Base-by-base conservation (phyloP, 345 rosid genomes). In the Citrus hindsii region DNA sequence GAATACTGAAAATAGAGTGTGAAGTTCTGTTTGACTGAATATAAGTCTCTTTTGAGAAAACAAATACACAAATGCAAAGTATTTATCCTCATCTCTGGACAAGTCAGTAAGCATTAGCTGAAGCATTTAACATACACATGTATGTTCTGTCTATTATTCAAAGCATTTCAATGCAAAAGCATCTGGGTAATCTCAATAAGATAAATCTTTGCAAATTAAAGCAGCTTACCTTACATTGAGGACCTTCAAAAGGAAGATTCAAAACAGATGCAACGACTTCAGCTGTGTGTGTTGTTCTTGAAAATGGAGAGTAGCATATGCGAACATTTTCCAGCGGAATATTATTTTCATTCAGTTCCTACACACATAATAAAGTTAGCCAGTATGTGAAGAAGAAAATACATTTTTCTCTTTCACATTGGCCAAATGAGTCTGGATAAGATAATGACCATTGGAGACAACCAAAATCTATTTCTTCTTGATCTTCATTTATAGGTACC, bases 251-350 rank as follows among this genome's bases (percentile, higher is more conserved):
- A 3, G 93, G 91, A 75, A 96, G 59, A 77, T 85, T 85, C 84
- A 96, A 77, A 74, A 85, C 90, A 35, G 93, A 90, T 16, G 94
- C 92, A 68, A 84, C 95, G 65, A 89, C 88, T 79, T 82, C 80
- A 32, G 99, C 98, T 13, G 97, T 94, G 89, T 93, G 95, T 72
- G 82, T 85, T 37, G 98, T 96, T 84, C 98, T 89, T 63, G 97
- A 82, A 83, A 94, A 96, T 10, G 98, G 98, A 6, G 99, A 94
- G 85, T 89, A 96, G 85, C 93, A 96, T 32, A 96, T 92, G 70
- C 92, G 91, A 30, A 94, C 97, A 68, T 80, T 88, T 72, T 89
- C 92, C 12, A 87, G 80, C 4, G 85, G 83, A 59, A 89, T 80
- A 70, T 80, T 85, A 32, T 82, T 83, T 83, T 91, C 93, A 84